phyloP scores from a whole-genome alignment of 768 basidiomycete species.

The Collybia nuda region DNA sequence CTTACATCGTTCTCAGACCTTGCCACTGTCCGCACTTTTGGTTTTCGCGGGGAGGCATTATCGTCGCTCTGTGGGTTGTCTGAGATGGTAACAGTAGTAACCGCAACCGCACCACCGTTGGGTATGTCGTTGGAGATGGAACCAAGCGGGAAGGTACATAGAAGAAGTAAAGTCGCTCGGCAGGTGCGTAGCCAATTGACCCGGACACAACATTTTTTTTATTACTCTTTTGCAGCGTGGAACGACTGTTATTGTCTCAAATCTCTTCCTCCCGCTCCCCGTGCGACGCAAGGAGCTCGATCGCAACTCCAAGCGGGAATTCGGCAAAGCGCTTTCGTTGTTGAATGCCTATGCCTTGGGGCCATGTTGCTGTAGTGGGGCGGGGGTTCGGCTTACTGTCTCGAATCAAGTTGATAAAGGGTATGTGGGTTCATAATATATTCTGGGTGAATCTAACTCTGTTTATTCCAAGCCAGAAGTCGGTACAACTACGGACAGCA shows the following conservation, averaged over 20 bases:
- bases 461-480: conserved; percentile 48
- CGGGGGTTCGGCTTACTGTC: conserved; percentile 72
- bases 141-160: conserved; percentile 56
- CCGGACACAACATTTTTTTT: neutral
- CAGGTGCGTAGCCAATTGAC: conserved; percentile 48
- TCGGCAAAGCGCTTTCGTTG: conserved; percentile 77
- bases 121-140: conserved; percentile 80
- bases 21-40: conserved; percentile 74
- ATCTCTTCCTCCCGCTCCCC: conserved; percentile 79
- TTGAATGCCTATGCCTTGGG: conserved; percentile 89
- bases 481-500: conserved; percentile 70
- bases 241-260: conserved; percentile 73
- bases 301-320: conserved; percentile 87
- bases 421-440: conserved; percentile 40
- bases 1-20: conserved; percentile 76
- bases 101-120: conserved; percentile 77
- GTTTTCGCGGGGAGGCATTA: conserved; percentile 95
- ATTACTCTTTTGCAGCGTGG: conserved; percentile 60
- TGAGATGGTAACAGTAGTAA: conserved; percentile 67
- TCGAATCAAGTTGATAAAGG: conserved; percentile 69
- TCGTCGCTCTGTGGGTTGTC: conserved; percentile 89
- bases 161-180: conserved; percentile 65
- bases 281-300: conserved; percentile 92
- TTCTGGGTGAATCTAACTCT: neutral
- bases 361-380: conserved; percentile 68